phyloP scores from a whole-genome alignment of 495 filamentous ascomycete species.

The Evernia prunastri region DNA sequence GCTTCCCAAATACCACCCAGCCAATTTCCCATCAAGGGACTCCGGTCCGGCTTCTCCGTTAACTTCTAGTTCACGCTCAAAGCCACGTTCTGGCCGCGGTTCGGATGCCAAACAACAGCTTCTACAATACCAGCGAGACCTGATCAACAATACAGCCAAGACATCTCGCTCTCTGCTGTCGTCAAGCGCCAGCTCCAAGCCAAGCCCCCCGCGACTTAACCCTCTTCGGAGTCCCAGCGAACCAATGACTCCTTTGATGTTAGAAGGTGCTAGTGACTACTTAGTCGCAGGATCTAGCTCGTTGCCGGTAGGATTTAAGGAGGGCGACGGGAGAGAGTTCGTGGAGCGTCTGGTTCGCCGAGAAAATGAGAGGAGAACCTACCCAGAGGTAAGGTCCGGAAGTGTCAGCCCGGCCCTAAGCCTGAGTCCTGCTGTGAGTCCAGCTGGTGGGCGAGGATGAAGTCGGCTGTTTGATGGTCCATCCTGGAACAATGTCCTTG shows the following conservation, averaged over 20 bases:
- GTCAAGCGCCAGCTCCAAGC: conserved; percentile 32
- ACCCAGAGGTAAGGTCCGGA: conserved; percentile 22
- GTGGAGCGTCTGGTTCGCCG: conserved; percentile 37
- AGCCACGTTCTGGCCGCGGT: conserved; percentile 11
- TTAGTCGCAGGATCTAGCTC: conserved; percentile 37
- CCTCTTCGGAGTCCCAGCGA: conserved; percentile 65
- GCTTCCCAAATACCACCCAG: conserved; percentile 45
- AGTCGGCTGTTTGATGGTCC: neutral
- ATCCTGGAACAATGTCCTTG: neutral
- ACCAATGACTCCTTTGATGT: conserved; percentile 67
- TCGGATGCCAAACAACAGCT: conserved; percentile 45
- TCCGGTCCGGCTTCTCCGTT: conserved; percentile 3
- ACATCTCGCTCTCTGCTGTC: conserved; percentile 21
- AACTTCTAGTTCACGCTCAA: conserved; percentile 7
- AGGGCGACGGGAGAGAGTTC: conserved; percentile 28
- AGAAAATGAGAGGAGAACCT: conserved; percentile 33
- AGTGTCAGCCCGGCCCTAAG: conserved; percentile 22
- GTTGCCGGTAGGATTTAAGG: conserved; percentile 23
- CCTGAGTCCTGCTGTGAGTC: conserved; percentile 22
- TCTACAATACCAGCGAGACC: conserved; percentile 55
- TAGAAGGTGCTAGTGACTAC: conserved; percentile 55
- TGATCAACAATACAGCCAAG: conserved; percentile 41
- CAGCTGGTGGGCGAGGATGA: conserved; percentile 18
- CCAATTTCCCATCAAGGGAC: conserved; percentile 38
- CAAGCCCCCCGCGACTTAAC: conserved; percentile 51